Conservation (phyloP, 2,329 filamentous ascomycete species). For the Blastomyces emzantsi region DNA sequence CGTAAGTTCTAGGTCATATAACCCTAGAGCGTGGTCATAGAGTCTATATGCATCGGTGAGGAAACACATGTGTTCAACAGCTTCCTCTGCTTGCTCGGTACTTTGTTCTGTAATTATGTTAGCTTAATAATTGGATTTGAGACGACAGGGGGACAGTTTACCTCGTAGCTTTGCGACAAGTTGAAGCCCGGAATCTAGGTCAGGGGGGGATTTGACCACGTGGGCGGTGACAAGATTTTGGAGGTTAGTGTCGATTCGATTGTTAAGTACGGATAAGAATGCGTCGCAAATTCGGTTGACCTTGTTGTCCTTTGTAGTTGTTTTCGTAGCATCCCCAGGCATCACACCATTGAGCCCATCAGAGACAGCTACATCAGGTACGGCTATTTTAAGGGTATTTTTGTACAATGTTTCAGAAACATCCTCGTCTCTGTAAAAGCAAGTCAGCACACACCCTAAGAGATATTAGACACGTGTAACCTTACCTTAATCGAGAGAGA, state of each 20-base stretch:
- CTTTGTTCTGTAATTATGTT: slow-evolving; percentile 43
- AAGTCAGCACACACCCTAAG: slow-evolving; percentile 21
- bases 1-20: slow-evolving; percentile 86
- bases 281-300: slow-evolving; percentile 84
- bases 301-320: slow-evolving; percentile 43
- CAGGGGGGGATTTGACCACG: slow-evolving; percentile 86
- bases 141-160: slow-evolving; percentile 18
- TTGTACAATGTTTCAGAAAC: slow-evolving; percentile 90
- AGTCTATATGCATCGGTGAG: slow-evolving; percentile 85
- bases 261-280: slow-evolving; percentile 59
- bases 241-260: slow-evolving; percentile 55
- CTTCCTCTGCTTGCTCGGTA: slow-evolving; percentile 67
- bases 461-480: background rate
- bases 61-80: slow-evolving; percentile 96
- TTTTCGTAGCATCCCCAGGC: background rate
- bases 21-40: slow-evolving; percentile 79
- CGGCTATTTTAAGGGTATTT: slow-evolving; percentile 57
- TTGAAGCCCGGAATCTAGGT: slow-evolving; percentile 71
- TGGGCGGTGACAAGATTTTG: slow-evolving; percentile 93
- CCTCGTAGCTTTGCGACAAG: slow-evolving; percentile 65
- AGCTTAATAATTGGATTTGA: slow-evolving; percentile 13
- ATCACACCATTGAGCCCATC: slow-evolving; percentile 7
- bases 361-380: slow-evolving; percentile 21
- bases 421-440: slow-evolving; percentile 60
- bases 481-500: slow-evolving; percentile 70